These are phyloP conservation scores for Hawksworthiomyces lignivorus DNA, from an alignment of 2,329 filamentous ascomycete genomes.

Conservation along the genomic window DNA sequence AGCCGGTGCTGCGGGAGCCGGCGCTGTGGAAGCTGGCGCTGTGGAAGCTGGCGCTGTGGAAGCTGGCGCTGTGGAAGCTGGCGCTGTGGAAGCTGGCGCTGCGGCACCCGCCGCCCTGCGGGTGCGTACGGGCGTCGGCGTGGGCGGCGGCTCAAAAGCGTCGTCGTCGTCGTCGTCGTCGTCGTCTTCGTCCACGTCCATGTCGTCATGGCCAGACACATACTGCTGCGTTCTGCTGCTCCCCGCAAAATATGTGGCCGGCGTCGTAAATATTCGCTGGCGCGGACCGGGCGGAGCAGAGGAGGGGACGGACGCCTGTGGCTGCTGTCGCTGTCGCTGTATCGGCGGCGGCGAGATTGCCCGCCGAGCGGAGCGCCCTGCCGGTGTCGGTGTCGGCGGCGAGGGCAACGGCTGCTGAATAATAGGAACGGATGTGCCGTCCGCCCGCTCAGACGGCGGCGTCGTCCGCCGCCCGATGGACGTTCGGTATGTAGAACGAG, in stretches of 20 bases:
- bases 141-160: slow-evolving; percentile 1
- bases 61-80: neutral
- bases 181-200: neutral
- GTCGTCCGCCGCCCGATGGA: slow-evolving; percentile 14
- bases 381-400: neutral
- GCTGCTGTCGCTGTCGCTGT: neutral
- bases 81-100: neutral
- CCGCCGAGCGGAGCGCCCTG: too few species aligned
- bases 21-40: neutral
- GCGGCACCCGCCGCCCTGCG: neutral
- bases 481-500: slow-evolving; percentile 9
- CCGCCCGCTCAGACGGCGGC: slow-evolving; percentile 10
- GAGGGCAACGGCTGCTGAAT: slow-evolving; percentile 3
- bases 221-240: neutral
- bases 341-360: too few species aligned
- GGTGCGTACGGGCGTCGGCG: slow-evolving; percentile 4
- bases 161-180: slow-evolving; percentile 2
- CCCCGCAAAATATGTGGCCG: neutral
- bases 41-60: neutral
- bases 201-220: neutral
- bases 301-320: neutral
- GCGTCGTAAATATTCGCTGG: slow-evolving; percentile 12
- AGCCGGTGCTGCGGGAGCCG: neutral
- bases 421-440: neutral
- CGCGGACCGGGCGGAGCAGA: neutral